These are phyloP conservation scores for Willaertia magna DNA, from an alignment of 208 protist genomes.

Conservation along the genomic window DNA sequence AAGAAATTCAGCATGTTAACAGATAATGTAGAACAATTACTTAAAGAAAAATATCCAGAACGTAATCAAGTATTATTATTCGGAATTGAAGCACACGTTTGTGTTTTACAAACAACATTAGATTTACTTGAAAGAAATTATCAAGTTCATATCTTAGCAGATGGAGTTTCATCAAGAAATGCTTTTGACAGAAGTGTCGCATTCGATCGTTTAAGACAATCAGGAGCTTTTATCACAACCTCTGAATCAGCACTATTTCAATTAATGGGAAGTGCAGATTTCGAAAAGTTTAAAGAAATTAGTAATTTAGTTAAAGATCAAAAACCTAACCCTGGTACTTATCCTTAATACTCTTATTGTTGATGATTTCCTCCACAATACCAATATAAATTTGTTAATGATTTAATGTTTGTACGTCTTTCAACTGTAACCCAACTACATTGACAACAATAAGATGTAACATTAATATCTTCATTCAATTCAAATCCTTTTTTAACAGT, in stretches of 20 bases:
- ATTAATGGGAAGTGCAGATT: neutral
- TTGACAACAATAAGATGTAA: neutral
- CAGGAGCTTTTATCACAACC: neutral
- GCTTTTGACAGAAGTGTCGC: neutral
- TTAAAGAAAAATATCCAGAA: slow-evolving; percentile 7
- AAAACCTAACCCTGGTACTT: neutral
- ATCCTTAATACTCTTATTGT: too few relatives aligned
- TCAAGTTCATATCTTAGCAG: slow-evolving; percentile 11
- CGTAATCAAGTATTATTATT: slow-evolving; percentile 41
- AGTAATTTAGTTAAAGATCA: neutral
- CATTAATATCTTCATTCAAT: neutral
- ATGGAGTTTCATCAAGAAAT: neutral
- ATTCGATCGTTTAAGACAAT: slow-evolving; percentile 2
- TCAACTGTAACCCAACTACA: neutral
- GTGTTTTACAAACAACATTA: slow-evolving; percentile 46
- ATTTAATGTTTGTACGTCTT: neutral
- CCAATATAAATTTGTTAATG: neutral
- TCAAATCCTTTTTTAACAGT: neutral
- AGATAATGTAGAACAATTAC: slow-evolving; percentile 26
- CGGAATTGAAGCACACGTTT: slow-evolving; percentile 55
- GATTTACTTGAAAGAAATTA: slow-evolving; percentile 44
- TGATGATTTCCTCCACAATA: neutral
- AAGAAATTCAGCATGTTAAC: slow-evolving; percentile 41
- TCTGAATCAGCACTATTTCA: neutral
- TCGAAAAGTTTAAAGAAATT: neutral